Conservation (phyloP, 78 protist species). For the Polysphondylium violaceum region DNA sequence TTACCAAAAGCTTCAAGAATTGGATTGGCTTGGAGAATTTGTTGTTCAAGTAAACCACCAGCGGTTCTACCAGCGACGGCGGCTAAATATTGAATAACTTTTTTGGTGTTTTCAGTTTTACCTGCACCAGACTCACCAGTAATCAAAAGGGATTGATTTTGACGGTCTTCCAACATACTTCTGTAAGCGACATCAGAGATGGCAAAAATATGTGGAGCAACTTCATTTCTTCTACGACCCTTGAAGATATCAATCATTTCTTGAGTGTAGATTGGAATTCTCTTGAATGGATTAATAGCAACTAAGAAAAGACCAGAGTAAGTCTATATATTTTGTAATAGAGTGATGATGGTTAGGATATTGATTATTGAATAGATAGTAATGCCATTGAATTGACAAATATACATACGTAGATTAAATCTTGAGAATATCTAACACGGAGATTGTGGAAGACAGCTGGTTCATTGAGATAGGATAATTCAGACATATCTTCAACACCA, state of each 20-base stretch:
- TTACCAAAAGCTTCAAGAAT: constrained; percentile 96
- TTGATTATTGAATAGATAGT: too few relatives aligned
- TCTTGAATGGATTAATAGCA: constrained; percentile 95
- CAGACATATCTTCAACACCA: constrained; percentile 94
- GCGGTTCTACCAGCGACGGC: constrained; percentile 89
- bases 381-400: too few relatives aligned
- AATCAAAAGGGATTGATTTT: constrained; percentile 92
- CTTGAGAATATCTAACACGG: constrained; percentile 86
- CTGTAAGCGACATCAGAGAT: constrained; percentile 92
- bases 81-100: constrained; percentile 97
- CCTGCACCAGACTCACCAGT: constrained; percentile 99
- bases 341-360: too few relatives aligned
- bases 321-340: constrained; percentile 84
- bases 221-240: constrained; percentile 86
- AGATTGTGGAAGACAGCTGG: constrained; percentile 93
- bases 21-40: constrained; percentile 97
- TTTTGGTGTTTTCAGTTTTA: constrained; percentile 91
- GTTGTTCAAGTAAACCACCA: constrained; percentile 87
- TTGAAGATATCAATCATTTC: constrained; percentile 88
- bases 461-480: constrained; percentile 92
- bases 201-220: constrained; percentile 94
- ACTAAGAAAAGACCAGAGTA: constrained; percentile 95
- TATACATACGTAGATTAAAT: constrained; percentile 88
- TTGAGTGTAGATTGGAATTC: constrained; percentile 90
- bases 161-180: constrained; percentile 86